Conservation (phyloP, 192 early-diverging fungal genomes). For the Backusella sp. region DNA sequence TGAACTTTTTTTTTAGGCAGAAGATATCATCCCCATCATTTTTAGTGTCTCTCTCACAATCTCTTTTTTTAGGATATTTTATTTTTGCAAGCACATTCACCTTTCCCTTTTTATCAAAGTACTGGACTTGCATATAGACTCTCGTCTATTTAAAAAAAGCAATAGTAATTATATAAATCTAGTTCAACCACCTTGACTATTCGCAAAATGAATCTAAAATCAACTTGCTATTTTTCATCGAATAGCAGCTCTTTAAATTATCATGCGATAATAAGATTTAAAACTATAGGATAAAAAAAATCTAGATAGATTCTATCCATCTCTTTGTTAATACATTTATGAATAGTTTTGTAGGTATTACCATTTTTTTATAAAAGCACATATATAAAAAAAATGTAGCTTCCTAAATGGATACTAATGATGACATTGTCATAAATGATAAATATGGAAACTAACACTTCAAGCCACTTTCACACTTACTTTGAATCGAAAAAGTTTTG, state of each 20-base stretch:
- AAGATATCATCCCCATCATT: neutral
- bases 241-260: neutral
- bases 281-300: neutral
- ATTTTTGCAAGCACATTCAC: neutral
- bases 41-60: neutral
- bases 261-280: neutral
- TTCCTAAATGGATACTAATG: neutral
- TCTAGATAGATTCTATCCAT: neutral
- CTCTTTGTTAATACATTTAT: neutral
- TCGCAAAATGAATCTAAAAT: neutral
- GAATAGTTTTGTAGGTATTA: neutral
- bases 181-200: neutral
- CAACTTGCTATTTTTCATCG: neutral
- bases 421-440: neutral
- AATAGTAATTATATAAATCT: neutral
- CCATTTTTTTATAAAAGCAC: neutral
- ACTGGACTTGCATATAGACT: neutral
- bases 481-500: neutral
- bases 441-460: neutral
- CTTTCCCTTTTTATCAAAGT: neutral
- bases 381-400: neutral
- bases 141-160: neutral
- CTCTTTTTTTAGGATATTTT: neutral
- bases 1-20: neutral
- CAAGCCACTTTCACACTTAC: neutral